Conservation (phyloP, 2,329 filamentous ascomycete genomes). For the Grosmannia serpens region DNA sequence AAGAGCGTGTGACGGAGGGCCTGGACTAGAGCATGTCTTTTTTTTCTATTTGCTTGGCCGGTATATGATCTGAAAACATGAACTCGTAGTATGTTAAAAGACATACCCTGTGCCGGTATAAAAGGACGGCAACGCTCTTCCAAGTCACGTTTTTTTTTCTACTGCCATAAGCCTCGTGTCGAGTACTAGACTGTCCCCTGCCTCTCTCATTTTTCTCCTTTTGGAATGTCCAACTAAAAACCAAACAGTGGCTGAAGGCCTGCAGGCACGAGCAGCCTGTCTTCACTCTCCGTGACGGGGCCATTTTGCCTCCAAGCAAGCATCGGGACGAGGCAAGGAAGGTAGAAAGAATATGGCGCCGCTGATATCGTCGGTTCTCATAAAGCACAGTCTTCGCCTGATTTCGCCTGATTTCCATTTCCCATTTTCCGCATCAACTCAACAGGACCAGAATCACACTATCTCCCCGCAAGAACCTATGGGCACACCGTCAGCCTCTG, state of each 20-base stretch:
- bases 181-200: too few relatives aligned
- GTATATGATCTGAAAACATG: not conserved
- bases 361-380: not conserved
- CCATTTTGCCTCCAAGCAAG: too few relatives aligned
- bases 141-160: too few relatives aligned
- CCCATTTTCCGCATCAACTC: slow-evolving; percentile 38
- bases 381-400: not conserved
- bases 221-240: too few relatives aligned
- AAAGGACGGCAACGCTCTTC: not conserved
- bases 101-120: not conserved
- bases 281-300: too few relatives aligned
- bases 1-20: not conserved
- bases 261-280: not conserved
- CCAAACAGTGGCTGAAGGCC: not conserved
- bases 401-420: too few relatives aligned
- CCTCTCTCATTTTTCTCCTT: not conserved
- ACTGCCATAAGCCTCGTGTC: too few relatives aligned
- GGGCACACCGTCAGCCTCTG: not conserved
- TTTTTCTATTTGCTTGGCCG: not conserved
- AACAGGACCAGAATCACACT: slow-evolving; percentile 79
- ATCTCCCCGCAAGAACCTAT: slow-evolving; percentile 74
- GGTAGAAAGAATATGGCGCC: not conserved
- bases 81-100: not conserved
- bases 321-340: not conserved
- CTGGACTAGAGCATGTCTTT: not conserved